These are phyloP conservation scores for Saksenaea vasiformis DNA, from an alignment of 371 early-diverging fungal genomes.

Conservation along the genomic window DNA sequence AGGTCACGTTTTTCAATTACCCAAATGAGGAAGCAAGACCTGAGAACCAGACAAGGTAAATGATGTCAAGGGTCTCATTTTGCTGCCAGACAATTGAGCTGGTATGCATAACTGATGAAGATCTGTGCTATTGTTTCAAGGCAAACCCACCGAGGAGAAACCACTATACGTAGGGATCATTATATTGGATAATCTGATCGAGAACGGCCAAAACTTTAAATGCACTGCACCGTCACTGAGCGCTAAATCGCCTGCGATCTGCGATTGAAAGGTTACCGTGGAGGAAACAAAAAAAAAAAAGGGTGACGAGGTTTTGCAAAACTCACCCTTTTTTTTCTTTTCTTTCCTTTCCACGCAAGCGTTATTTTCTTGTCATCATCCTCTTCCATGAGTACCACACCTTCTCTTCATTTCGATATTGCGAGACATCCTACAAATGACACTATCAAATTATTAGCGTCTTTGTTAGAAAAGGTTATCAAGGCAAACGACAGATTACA, in stretches of 20 bases:
- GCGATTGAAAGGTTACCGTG: neutral
- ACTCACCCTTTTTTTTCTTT: constrained; percentile 9
- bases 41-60: too few relatives aligned
- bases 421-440: constrained; percentile 61
- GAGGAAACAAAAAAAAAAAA: neutral
- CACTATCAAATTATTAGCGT: constrained; percentile 67
- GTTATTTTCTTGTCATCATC: constrained; percentile 5
- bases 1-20: too few relatives aligned
- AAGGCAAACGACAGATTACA: constrained; percentile 52
- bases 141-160: too few relatives aligned
- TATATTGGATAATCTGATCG: too few relatives aligned
- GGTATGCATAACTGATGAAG: too few relatives aligned
- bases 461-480: constrained; percentile 57
- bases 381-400: neutral
- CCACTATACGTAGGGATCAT: too few relatives aligned
- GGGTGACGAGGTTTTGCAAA: neutral
- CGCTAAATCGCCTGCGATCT: neutral
- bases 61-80: too few relatives aligned
- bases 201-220: too few relatives aligned
- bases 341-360: constrained; percentile 6
- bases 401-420: constrained; percentile 47
- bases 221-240: neutral
- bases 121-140: too few relatives aligned
- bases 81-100: too few relatives aligned
- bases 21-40: too few relatives aligned